Evolutionary conservation across 805 yeast species (phyloP).

Genomic region (Yarrowia phangngaensis): DNA sequence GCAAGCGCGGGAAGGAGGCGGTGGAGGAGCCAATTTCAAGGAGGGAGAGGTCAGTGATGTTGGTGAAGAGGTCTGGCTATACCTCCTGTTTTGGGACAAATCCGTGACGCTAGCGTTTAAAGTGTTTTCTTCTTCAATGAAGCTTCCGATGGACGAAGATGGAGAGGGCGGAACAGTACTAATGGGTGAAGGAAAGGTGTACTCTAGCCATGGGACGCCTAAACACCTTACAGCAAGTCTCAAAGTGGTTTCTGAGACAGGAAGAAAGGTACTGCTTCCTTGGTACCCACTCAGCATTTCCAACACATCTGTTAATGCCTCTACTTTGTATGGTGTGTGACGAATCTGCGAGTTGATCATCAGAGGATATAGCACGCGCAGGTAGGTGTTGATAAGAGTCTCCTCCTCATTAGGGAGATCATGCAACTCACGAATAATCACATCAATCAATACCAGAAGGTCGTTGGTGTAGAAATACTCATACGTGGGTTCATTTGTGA

Average conservation of each 20-base stretch:
- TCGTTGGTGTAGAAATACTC: slow-evolving; percentile 79
- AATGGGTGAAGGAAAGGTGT: slow-evolving; percentile 26
- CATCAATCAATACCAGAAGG: slow-evolving; percentile 76
- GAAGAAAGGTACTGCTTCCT: slow-evolving; percentile 21
- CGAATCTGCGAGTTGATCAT: slow-evolving; percentile 61
- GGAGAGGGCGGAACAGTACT: slow-evolving; percentile 16
- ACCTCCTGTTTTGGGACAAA: background rate
- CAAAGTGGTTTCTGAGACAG: slow-evolving; percentile 32
- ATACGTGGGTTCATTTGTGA: slow-evolving; percentile 60
- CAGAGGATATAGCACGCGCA: slow-evolving; percentile 71
- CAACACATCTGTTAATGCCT: slow-evolving; percentile 51
- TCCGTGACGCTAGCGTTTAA: background rate
- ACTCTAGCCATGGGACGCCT: slow-evolving; percentile 32
- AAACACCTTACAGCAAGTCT: slow-evolving; percentile 35
- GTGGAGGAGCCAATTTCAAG: slow-evolving; percentile 14
- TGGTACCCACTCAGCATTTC: slow-evolving; percentile 41
- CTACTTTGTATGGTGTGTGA: slow-evolving; percentile 54
- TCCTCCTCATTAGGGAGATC: slow-evolving; percentile 61
- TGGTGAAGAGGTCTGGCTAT: slow-evolving; percentile 15
- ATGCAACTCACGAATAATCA: slow-evolving; percentile 71
- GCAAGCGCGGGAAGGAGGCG: slow-evolving; percentile 18
- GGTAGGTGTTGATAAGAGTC: slow-evolving; percentile 60
- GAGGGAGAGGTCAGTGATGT: slow-evolving; percentile 5
- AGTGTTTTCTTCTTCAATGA: slow-evolving; percentile 3
- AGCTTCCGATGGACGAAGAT: background rate